Evolutionary conservation across 2,329 filamentous ascomycete species (phyloP).

Genomic region (Penicillium sp.): DNA sequence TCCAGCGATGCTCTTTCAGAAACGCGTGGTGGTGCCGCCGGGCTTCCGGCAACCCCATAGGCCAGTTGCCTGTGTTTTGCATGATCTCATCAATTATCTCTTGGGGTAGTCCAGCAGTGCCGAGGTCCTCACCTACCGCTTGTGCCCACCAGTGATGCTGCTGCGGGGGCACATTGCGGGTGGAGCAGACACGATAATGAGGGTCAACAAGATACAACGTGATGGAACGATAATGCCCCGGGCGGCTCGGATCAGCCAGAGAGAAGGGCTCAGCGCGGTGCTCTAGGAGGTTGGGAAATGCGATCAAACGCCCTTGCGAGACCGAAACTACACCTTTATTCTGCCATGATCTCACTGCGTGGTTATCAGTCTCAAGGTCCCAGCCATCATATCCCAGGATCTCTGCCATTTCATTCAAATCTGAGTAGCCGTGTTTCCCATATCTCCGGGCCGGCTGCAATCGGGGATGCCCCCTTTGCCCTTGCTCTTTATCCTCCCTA

Average conservation of each 20-base stretch:
- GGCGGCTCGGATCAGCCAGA: background rate
- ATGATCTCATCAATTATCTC: no score
- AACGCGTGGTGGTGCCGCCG: no score
- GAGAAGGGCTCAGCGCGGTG: background rate
- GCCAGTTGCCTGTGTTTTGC: no score
- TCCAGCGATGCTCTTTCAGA: no score
- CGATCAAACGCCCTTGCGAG: background rate
- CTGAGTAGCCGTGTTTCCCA: background rate
- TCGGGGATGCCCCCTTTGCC: no score
- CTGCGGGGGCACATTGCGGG: constrained; percentile 4
- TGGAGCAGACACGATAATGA: constrained; percentile 5
- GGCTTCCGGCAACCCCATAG: no score
- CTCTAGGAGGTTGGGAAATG: background rate
- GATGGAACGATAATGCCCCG: constrained; percentile 3
- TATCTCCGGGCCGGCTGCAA: no score
- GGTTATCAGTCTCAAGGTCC: background rate
- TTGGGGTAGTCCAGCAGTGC: no score
- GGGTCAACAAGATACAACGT: constrained; percentile 1
- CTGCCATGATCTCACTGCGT: background rate
- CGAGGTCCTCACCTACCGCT: background rate
- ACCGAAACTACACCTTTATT: background rate
- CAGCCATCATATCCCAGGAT: background rate
- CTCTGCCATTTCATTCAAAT: background rate
- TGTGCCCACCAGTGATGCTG: constrained; percentile 4
- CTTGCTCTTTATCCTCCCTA: background rate